Evolutionary conservation across 2,329 filamentous ascomycete species (phyloP), one percentile per base, ranked within the genome.

Genomic region (Calonectria henricotiae): DNA sequence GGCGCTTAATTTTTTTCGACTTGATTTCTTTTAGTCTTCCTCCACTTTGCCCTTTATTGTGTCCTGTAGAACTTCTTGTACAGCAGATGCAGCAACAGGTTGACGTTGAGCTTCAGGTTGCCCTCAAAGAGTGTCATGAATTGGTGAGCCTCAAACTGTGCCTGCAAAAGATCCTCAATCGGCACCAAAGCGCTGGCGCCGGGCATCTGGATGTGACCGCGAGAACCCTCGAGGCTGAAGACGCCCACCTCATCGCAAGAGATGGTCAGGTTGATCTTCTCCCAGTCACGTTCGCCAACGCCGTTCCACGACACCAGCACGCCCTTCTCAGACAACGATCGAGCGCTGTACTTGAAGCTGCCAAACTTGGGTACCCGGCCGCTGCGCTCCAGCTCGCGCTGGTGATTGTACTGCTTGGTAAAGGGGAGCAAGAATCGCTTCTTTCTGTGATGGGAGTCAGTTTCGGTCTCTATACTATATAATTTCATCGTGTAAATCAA

Each of bases 21-120:
- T 55, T 46, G n/a, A 35, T 58, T 15, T 15, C 58, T n/a, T 9
- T 37, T 20, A 17, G 51, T 44, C 63, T 23, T 61, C 32, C 17
- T 27, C 25, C 32, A 12, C 39, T 13, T 20, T 30, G 27, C 27
- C 62, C 63, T 44, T 84, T 84, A 91, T 78, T 92, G 90, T 70
- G 91, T 92, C 71, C 90, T 86, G 81, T 99, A 99, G 83, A 99
- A 99, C 88, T 99, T 99, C 89, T 97, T 97, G 87, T 98, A 98
- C 76, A 99, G 89, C 82, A 98, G 87, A 88, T 99, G 96, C 86
- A 99, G 87, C 84, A 99, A 90, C 79, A 99, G 83, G 85, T 99
- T 99, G 79, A 99, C 96, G 82, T 98, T 98, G 79, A 99, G 89
- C 83, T 93, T 92, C 80, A 98, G 87, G 73, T 89, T 89, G 65